These are phyloP conservation scores for Phytophthora capsici DNA, from an alignment of 352 stramenopile species.

Conservation along the genomic window DNA sequence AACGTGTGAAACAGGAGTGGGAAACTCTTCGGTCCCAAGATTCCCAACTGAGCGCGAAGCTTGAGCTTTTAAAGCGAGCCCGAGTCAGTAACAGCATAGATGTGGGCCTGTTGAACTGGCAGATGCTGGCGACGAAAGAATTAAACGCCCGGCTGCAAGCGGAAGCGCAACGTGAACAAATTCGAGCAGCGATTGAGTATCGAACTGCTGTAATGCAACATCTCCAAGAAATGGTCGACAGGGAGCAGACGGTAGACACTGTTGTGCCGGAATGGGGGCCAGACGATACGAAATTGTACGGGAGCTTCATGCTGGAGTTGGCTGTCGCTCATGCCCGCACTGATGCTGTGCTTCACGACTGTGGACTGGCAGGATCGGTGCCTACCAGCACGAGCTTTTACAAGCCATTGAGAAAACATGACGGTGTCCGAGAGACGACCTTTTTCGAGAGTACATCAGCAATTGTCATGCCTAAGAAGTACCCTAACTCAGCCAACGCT, in stretches of 20 bases:
- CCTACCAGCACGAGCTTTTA: conserved; percentile 12
- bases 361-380: neutral
- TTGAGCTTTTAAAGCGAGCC: conserved; percentile 3
- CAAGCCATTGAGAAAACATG: conserved; percentile 5
- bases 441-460: conserved; percentile 24
- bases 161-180: neutral
- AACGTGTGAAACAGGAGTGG: conserved; percentile 21
- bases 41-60: neutral
- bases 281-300: conserved; percentile 14
- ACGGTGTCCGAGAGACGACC: neutral
- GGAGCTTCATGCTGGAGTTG: conserved; percentile 9
- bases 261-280: neutral
- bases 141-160: conserved; percentile 4
- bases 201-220: conserved; percentile 2
- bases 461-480: conserved; percentile 12
- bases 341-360: conserved; percentile 6
- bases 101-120: conserved; percentile 9
- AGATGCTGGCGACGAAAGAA: conserved; percentile 13
- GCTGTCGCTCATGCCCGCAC: conserved; percentile 7
- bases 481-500: conserved; percentile 4
- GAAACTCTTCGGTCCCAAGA: conserved; percentile 1
- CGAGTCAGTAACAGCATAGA: neutral
- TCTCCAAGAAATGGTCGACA: conserved; percentile 9
- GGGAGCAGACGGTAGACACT: neutral
- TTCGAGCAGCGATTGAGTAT: conserved; percentile 9